Evolutionary conservation across 257 asterid species (phyloP).

Genomic region (Solanum chiquidenum): DNA sequence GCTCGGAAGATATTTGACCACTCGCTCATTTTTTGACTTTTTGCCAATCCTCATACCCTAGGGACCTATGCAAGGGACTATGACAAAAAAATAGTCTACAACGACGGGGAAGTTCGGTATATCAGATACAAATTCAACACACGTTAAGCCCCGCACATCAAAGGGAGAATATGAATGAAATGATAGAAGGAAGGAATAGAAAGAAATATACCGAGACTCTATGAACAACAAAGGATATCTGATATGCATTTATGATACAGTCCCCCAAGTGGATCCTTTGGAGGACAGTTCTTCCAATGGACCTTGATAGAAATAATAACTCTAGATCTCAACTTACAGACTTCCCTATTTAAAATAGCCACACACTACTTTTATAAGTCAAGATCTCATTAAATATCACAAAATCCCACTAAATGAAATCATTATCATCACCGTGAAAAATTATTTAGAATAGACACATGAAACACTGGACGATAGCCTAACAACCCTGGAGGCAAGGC

Average conservation of each 20-base stretch:
- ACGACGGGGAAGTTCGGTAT: not conserved
- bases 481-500: not conserved
- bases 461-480: not conserved
- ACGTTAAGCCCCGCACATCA: not conserved
- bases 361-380: not conserved
- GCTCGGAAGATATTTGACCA: no score
- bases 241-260: no score
- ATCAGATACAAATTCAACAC: not conserved
- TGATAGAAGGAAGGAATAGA: not conserved
- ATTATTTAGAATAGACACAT: no score
- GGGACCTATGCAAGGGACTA: no score
- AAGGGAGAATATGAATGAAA: not conserved
- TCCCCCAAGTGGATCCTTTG: not conserved
- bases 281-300: not conserved
- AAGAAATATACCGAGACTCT: not conserved
- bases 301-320: not conserved
- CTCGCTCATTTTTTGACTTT: no score
- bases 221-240: no score
- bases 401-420: not conserved
- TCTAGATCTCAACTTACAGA: not conserved
- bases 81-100: no score
- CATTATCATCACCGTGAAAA: not conserved
- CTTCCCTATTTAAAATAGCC: not conserved
- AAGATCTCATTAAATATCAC: not conserved
- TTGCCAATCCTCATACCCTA: no score